Evolutionary conservation across 768 basidiomycete genomes (phyloP).

Genomic region (Lentinula lateritia): DNA sequence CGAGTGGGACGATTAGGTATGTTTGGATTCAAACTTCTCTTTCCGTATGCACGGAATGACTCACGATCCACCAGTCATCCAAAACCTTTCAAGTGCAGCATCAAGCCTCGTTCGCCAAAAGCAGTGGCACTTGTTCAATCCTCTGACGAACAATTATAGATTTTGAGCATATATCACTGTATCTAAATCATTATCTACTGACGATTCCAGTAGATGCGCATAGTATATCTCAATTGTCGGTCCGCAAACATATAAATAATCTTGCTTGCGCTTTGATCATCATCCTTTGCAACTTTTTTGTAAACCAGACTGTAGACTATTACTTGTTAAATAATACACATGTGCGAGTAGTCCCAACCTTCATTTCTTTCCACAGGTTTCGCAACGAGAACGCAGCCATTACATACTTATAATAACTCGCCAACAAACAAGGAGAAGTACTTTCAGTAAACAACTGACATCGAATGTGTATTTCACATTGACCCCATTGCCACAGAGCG

Average conservation of each 20-base stretch:
- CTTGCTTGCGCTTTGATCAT: neutral
- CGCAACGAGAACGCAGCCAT: too few species aligned
- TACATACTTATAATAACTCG: too few species aligned
- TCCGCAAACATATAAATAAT: neutral
- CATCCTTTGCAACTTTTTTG: neutral
- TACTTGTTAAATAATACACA: neutral
- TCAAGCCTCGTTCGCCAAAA: slow-evolving; percentile 56
- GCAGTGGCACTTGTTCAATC: slow-evolving; percentile 48
- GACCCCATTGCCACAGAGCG: too few species aligned
- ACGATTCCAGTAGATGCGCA: neutral
- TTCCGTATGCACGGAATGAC: slow-evolving; percentile 3
- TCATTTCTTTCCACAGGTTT: neutral
- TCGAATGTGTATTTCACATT: too few species aligned
- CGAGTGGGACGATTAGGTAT: slow-evolving; percentile 62
- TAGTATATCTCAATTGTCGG: neutral
- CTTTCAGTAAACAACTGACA: too few species aligned
- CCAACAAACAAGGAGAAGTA: too few species aligned
- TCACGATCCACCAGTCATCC: slow-evolving; percentile 39
- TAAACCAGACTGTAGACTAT: neutral
- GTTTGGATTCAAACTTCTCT: neutral
- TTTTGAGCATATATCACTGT: neutral
- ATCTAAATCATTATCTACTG: neutral
- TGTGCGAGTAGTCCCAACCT: neutral
- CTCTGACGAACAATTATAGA: neutral
- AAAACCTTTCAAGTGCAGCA: slow-evolving; percentile 53